A percentile compares a stretch with the other conserved stretches of the same genome.
Evolutionary conservation across 495 filamentous ascomycete genomes (phyloP).

Genomic region (Ramalina intermedia): DNA sequence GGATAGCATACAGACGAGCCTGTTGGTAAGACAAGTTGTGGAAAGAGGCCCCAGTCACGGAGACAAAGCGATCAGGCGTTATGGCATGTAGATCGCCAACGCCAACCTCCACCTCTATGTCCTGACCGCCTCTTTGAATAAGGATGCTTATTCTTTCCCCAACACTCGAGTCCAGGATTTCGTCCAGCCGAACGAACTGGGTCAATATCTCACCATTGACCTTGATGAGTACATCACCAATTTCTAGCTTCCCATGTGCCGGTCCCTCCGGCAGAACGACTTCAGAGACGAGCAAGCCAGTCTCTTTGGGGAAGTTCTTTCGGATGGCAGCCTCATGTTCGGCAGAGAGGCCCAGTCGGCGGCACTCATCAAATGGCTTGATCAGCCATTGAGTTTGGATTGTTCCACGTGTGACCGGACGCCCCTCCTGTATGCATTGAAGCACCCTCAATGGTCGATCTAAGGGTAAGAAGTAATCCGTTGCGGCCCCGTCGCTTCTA

Average conservation of each 20-base stretch:
- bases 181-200: constrained; percentile 85
- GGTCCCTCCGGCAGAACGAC: constrained; percentile 86
- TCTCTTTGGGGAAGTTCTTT: constrained; percentile 76
- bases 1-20: constrained; percentile 81
- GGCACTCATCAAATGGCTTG: constrained; percentile 95
- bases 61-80: constrained; percentile 88
- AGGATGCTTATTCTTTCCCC: constrained; percentile 56
- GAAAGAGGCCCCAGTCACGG: constrained; percentile 84
- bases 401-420: constrained; percentile 71
- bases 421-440: constrained; percentile 62
- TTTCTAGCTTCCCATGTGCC: constrained; percentile 68
- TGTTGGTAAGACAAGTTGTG: constrained; percentile 95
- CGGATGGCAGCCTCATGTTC: constrained; percentile 77
- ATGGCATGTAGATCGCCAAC: constrained; percentile 90
- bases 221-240: constrained; percentile 90
- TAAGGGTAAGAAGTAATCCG: constrained; percentile 93
- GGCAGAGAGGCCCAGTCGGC: constrained; percentile 68
- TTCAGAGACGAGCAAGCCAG: constrained; percentile 92
- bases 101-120: constrained; percentile 69
- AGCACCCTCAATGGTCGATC: constrained; percentile 80
- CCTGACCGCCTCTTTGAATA: constrained; percentile 76
- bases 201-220: constrained; percentile 92
- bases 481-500: constrained; percentile 83
- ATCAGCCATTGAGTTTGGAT: constrained; percentile 96
- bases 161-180: constrained; percentile 81